A percentile compares a stretch with the other conserved stretches of the same genome.
Evolutionary conservation across 2,329 filamentous ascomycete genomes (phyloP).

Genomic region (Neopestalotiopsis sp.): DNA sequence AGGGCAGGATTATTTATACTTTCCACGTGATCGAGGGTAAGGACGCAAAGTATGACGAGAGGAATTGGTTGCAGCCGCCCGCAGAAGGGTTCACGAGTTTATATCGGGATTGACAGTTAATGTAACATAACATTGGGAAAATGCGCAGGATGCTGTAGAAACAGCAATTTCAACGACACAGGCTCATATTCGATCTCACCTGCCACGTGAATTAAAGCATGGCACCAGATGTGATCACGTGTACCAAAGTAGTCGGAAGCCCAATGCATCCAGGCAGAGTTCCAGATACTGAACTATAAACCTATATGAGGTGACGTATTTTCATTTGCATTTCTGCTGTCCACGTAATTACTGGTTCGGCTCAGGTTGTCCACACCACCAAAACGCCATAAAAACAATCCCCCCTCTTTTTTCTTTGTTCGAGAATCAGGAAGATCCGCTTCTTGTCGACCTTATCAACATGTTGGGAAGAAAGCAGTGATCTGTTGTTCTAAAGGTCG

Average conservation of each 20-base stretch:
- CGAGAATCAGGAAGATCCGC: neutral
- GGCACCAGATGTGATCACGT: neutral
- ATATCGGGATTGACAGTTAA: conserved; percentile 37
- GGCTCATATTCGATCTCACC: neutral
- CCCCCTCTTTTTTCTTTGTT: neutral
- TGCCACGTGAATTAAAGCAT: too few species aligned
- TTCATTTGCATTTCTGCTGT: neutral
- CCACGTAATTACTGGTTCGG: neutral
- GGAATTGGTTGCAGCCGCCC: conserved; percentile 93
- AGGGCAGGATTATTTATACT: conserved; percentile 93
- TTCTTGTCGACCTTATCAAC: neutral
- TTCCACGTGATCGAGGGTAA: conserved; percentile 95
- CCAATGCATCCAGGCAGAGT: neutral
- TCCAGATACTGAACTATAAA: neutral
- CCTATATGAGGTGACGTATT: neutral
- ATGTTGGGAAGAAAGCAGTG: neutral
- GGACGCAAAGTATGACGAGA: conserved; percentile 74
- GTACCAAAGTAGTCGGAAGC: neutral
- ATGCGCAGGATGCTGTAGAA: neutral
- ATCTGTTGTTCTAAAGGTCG: neutral
- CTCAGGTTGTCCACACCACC: neutral
- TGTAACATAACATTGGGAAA: neutral
- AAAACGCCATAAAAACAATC: neutral
- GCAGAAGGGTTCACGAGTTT: conserved; percentile 78
- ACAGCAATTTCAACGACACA: neutral